phyloP scores from a whole-genome alignment of 1,139 yeast species.

The Candida sanyaensis region DNA sequence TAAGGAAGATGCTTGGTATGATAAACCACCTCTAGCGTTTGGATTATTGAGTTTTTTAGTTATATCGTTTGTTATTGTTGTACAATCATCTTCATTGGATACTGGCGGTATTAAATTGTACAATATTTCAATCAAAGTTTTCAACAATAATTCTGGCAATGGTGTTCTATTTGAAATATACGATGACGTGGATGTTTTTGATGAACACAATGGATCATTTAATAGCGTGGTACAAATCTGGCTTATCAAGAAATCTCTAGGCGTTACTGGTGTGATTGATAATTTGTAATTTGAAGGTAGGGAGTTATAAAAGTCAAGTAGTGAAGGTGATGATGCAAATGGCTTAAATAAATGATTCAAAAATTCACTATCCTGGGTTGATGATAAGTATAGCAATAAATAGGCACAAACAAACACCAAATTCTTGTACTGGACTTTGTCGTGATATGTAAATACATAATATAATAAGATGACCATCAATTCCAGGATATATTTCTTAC shows the following conservation, averaged over 20 bases:
- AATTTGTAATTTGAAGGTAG: slow-evolving; percentile 52
- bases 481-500: slow-evolving; percentile 53
- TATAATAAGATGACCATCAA: slow-evolving; percentile 55
- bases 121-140: slow-evolving; percentile 53
- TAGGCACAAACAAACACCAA: slow-evolving; percentile 62
- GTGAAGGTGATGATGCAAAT: slow-evolving; percentile 27
- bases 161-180: slow-evolving; percentile 7
- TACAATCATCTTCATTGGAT: slow-evolving; percentile 16
- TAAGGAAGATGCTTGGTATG: slow-evolving; percentile 60
- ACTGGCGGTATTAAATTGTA: slow-evolving; percentile 61
- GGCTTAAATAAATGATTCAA: slow-evolving; percentile 40
- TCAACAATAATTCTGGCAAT: slow-evolving; percentile 12
- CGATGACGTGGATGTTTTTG: slow-evolving; percentile 1
- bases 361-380: slow-evolving; percentile 40
- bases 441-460: slow-evolving; percentile 52
- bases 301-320: slow-evolving; percentile 32
- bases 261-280: slow-evolving; percentile 42
- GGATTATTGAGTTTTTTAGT: slow-evolving; percentile 30
- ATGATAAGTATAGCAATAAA: slow-evolving; percentile 60
- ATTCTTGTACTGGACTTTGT: slow-evolving; percentile 32
- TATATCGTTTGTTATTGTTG: slow-evolving; percentile 21
- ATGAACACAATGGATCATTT: slow-evolving; percentile 1
- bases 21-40: slow-evolving; percentile 49
- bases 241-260: slow-evolving; percentile 61
- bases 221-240: slow-evolving; percentile 42